A percentile compares a stretch with the other conserved stretches of the same genome.
Evolutionary conservation across 768 basidiomycete species (phyloP).

Genomic region (Kwoniella sp.): DNA sequence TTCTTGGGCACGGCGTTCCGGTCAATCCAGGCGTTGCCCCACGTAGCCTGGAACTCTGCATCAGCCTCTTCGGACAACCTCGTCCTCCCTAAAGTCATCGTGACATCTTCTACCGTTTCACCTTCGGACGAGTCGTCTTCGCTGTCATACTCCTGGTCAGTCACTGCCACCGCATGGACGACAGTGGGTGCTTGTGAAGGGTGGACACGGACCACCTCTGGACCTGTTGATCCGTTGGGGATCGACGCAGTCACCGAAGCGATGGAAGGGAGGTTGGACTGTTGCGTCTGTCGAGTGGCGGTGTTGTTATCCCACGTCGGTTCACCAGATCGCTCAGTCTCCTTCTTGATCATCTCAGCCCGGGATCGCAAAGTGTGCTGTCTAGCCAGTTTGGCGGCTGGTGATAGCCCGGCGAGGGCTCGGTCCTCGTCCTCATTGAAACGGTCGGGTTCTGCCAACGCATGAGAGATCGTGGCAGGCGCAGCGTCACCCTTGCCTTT

Average conservation of each 20-base stretch:
- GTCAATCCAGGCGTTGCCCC: slow-evolving; percentile 71
- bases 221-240: slow-evolving; percentile 10
- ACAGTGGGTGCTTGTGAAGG: slow-evolving; percentile 62
- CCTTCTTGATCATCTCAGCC: slow-evolving; percentile 66
- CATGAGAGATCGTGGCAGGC: slow-evolving; percentile 75
- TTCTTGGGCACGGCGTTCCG: slow-evolving; percentile 65
- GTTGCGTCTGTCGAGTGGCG: slow-evolving; percentile 29
- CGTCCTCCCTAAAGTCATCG: slow-evolving; percentile 34
- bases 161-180: slow-evolving; percentile 44
- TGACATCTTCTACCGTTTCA: slow-evolving; percentile 59
- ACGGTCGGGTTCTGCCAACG: slow-evolving; percentile 80
- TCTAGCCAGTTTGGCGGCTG: slow-evolving; percentile 83
- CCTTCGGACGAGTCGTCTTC: slow-evolving; percentile 60
- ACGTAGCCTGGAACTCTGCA: slow-evolving; percentile 67
- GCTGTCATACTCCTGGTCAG: slow-evolving; percentile 64
- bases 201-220: slow-evolving; percentile 54
- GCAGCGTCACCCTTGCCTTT: slow-evolving; percentile 61
- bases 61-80: slow-evolving; percentile 49
- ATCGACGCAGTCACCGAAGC: slow-evolving; percentile 11
- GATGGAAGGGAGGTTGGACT: slow-evolving; percentile 16
- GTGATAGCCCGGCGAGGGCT: slow-evolving; percentile 74
- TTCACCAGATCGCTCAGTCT: slow-evolving; percentile 43
- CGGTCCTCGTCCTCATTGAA: slow-evolving; percentile 57
- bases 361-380: slow-evolving; percentile 83
- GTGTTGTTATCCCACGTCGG: slow-evolving; percentile 81